These are phyloP conservation scores for Eustoma russellianum DNA, from an alignment of 257 asterid species.

Conservation along the genomic window DNA sequence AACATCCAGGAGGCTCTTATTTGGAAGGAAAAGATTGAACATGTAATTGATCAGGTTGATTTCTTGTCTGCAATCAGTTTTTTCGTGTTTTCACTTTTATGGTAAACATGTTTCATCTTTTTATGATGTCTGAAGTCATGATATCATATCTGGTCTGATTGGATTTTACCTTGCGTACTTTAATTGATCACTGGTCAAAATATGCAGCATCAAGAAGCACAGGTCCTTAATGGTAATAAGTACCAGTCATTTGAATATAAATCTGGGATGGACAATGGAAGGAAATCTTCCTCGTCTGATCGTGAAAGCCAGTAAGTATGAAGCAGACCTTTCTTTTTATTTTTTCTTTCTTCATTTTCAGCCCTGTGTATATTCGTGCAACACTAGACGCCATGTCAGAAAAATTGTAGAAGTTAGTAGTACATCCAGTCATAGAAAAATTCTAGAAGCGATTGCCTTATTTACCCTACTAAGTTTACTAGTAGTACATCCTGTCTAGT, in stretches of 20 bases:
- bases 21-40: conserved; percentile 86
- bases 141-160: too few relatives aligned
- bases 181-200: neutral
- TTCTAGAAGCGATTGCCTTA: too few relatives aligned
- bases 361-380: neutral
- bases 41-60: conserved; percentile 78
- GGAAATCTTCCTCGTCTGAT: conserved; percentile 71
- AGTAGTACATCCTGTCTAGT: too few relatives aligned
- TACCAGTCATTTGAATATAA: conserved; percentile 61
- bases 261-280: conserved; percentile 53
- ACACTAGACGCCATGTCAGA: too few relatives aligned
- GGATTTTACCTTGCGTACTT: too few relatives aligned
- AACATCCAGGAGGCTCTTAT: conserved; percentile 81
- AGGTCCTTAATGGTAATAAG: conserved; percentile 48
- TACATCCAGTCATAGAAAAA: too few relatives aligned
- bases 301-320: conserved; percentile 86
- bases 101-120: neutral
- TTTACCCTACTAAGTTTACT: too few relatives aligned
- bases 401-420: too few relatives aligned
- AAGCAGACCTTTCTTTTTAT: neutral
- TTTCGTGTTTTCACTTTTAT: neutral
- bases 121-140: neutral
- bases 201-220: conserved; percentile 75
- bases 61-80: conserved; percentile 3
- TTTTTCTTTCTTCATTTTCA: neutral